Evolutionary conservation across 1,284 basidiomycete species (phyloP), one percentile per base, ranked within the genome.

Genomic region (Apiotrichum laibachii): DNA sequence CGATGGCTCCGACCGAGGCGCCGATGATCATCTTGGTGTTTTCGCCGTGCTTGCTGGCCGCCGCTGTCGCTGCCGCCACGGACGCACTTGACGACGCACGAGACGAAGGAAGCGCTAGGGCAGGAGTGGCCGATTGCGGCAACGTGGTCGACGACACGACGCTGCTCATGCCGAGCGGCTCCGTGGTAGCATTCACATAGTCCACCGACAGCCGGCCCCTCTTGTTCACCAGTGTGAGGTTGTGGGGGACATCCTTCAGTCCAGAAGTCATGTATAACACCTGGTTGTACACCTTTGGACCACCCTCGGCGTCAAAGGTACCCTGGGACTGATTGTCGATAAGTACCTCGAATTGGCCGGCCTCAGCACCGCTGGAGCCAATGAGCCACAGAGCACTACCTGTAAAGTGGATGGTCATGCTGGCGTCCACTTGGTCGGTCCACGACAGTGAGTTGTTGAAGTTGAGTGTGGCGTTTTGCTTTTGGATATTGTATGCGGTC

Each of bases 331-430:
- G 21, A 33, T 67, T 60, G 58, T 74, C 73, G 39, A 76, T 33
- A 12, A 53, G 7, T 1, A 72, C 72, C 37, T 69, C 63, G 57
- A 63, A 75, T 10, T 58, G 34, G 10, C 59, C 73, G 1, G 64
- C 65, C 22, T 68, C 60, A 0, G 60, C 64, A 19, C 72, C 73
- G 1, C 57, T 47, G 2, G 67, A 53, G 2, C 72, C 73, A 48
- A 67, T 71, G 19, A 63, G 68, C 69, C 68, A 72, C 1, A 71
- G 63, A 0, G 66, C 65, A 8, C 60, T 60, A 0, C 72, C 72
- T 0, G 44, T 46, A 50, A 73, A 75, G 1, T 39, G 5, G n/a
- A 73, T 65, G 4, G 65, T 57, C 39, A 54, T 72, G 26, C 56
- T 50, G 6, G 67, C 67, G 33, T 58, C 57, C 12, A 46, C 46